Percentiles rank a stretch among this genome's conserved stretches.
These are phyloP conservation scores for Ambrosiella cleistominuta DNA, from an alignment of 2,329 filamentous ascomycete genomes.

Conservation along the genomic window DNA sequence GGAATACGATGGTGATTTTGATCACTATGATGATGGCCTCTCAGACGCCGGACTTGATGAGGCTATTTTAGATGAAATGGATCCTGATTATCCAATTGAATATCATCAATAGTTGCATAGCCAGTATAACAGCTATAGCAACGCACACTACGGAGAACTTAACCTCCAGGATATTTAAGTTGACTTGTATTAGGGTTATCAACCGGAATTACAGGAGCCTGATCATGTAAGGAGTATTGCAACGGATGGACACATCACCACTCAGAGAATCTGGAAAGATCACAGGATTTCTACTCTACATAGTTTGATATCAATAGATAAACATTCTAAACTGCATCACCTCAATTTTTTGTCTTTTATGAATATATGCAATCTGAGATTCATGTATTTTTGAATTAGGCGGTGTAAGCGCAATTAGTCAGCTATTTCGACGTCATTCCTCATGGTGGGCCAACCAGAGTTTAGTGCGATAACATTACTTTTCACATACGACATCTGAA, in stretches of 20 bases:
- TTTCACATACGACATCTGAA: conserved; percentile 1
- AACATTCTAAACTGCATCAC: background rate
- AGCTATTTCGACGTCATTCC: background rate
- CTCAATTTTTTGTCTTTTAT: background rate
- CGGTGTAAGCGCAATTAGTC: background rate
- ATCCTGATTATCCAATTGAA: background rate
- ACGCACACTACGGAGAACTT: background rate
- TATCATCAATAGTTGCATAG: background rate
- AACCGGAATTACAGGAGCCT: background rate
- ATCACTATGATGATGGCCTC: background rate
- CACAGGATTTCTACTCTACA: background rate
- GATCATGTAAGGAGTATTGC: too few relatives aligned
- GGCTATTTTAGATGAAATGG: background rate
- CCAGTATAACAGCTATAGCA: background rate
- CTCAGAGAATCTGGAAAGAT: background rate
- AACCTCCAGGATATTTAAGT: background rate
- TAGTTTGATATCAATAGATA: background rate
- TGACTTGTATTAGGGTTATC: background rate
- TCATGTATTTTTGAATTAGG: background rate
- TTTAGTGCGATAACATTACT: background rate
- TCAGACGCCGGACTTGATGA: background rate
- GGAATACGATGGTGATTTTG: conserved; percentile 5
- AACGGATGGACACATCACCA: background rate
- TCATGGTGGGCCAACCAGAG: background rate
- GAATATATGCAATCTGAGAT: background rate